These are phyloP conservation scores for Farysia itapuensis DNA, from an alignment of 1,284 basidiomycete species.

Conservation along the genomic window DNA sequence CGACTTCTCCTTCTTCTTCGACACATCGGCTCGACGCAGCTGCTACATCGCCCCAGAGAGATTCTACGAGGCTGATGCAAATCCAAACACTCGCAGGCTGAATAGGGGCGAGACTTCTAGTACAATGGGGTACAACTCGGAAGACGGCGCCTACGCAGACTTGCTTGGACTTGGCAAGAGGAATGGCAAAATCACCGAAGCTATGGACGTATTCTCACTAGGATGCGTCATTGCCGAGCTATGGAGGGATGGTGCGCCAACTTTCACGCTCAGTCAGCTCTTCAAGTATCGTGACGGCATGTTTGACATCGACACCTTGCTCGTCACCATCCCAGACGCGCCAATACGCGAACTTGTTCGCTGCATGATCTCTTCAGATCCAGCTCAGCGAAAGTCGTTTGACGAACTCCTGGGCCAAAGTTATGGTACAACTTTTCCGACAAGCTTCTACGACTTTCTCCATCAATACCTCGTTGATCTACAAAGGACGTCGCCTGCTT, in stretches of 20 bases:
- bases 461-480: constrained; percentile 83
- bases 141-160: constrained; percentile 28
- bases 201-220: constrained; percentile 96
- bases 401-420: constrained; percentile 78
- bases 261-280: constrained; percentile 91
- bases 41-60: constrained; percentile 97
- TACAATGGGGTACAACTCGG: background rate
- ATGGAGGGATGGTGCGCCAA: constrained; percentile 88
- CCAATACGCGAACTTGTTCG: constrained; percentile 74
- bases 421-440: constrained; percentile 76
- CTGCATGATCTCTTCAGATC: constrained; percentile 84
- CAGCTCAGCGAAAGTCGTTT: constrained; percentile 76
- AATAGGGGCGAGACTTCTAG: constrained; percentile 37
- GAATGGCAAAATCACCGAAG: constrained; percentile 83
- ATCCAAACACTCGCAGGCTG: constrained; percentile 62
- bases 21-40: constrained; percentile 86
- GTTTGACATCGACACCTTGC: constrained; percentile 73
- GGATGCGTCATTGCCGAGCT: constrained; percentile 96
- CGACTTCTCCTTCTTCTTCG: constrained; percentile 97
- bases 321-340: constrained; percentile 77
- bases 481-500: constrained; percentile 64
- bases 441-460: constrained; percentile 89
- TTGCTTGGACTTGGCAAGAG: constrained; percentile 61
- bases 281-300: constrained; percentile 92
- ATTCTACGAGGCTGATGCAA: constrained; percentile 80